phyloP scores from a whole-genome alignment of 2,329 filamentous ascomycete species.

The Metarhizium sp. region DNA sequence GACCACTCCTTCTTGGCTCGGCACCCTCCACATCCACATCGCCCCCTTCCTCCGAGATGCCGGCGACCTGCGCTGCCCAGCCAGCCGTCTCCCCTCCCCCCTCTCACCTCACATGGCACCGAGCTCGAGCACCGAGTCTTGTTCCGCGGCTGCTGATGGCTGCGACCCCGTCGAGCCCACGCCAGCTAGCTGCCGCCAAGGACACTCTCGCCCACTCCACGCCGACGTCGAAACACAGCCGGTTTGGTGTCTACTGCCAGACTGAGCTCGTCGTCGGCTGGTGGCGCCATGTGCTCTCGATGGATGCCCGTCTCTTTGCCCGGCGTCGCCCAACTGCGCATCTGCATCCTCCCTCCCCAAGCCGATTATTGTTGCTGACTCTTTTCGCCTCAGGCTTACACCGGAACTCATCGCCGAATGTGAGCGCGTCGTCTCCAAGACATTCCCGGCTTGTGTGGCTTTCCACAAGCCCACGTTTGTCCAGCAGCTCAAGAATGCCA shows the following conservation, averaged over 20 bases:
- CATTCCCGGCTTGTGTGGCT: slow-evolving; percentile 50
- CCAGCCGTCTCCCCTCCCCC: not conserved
- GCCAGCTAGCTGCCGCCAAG: too few species aligned
- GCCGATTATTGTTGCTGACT: slow-evolving; percentile 8
- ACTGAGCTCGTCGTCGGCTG: not conserved
- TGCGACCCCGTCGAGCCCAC: not conserved
- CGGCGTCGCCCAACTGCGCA: not conserved
- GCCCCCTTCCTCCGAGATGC: slow-evolving; percentile 7
- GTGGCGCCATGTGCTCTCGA: not conserved
- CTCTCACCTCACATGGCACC: slow-evolving; percentile 5
- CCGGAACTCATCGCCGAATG: slow-evolving; percentile 50
- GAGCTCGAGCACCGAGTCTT: not conserved
- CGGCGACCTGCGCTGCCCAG: slow-evolving; percentile 3
- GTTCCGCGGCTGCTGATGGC: not conserved
- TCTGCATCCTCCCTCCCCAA: too few species aligned
- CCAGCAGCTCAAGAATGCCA: slow-evolving; percentile 48
- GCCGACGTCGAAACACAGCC: too few species aligned
- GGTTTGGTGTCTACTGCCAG: too few species aligned
- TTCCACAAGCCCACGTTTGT: slow-evolving; percentile 55
- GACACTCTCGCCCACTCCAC: too few species aligned
- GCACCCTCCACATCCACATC: not conserved
- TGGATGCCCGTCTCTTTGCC: not conserved
- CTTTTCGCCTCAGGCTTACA: slow-evolving; percentile 30
- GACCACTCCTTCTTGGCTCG: slow-evolving; percentile 3
- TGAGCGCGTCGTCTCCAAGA: slow-evolving; percentile 52